These are phyloP conservation scores for Inga laurina DNA, from an alignment of 306 rosid species.

Conservation along the genomic window DNA sequence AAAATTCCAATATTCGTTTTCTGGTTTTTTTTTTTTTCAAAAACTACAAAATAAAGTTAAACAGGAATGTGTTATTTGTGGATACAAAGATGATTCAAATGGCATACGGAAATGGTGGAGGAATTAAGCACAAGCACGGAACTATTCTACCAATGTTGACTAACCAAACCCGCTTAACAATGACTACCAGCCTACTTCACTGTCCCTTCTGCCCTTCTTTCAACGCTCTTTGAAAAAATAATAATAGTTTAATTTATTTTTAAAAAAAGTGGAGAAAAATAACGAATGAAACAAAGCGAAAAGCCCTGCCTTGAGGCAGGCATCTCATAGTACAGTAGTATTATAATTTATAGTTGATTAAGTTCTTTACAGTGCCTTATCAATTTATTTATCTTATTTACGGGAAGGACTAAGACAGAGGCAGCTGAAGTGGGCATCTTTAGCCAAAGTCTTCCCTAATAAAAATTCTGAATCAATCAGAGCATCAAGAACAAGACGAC, in stretches of 20 bases:
- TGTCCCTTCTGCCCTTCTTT: conserved; percentile 30
- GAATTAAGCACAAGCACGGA: conserved; percentile 12
- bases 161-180: conserved; percentile 28
- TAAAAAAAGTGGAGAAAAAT: neutral
- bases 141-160: conserved; percentile 33
- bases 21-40: neutral
- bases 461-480: neutral
- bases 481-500: conserved; percentile 6
- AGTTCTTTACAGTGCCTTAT: neutral
- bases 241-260: neutral
- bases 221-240: neutral
- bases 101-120: neutral
- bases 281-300: conserved; percentile 1
- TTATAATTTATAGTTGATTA: neutral
- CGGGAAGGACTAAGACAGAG: neutral
- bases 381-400: neutral
- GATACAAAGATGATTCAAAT: neutral
- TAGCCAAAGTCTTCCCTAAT: conserved; percentile 23
- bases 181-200: conserved; percentile 23
- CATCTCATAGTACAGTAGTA: neutral
- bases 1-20: neutral
- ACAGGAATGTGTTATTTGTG: neutral
- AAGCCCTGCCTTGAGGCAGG: conserved; percentile 20
- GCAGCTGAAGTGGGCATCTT: conserved; percentile 33
- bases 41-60: neutral